phyloP scores from a whole-genome alignment of 2,329 filamentous ascomycete genomes.

The Paecilomyces niveus region DNA sequence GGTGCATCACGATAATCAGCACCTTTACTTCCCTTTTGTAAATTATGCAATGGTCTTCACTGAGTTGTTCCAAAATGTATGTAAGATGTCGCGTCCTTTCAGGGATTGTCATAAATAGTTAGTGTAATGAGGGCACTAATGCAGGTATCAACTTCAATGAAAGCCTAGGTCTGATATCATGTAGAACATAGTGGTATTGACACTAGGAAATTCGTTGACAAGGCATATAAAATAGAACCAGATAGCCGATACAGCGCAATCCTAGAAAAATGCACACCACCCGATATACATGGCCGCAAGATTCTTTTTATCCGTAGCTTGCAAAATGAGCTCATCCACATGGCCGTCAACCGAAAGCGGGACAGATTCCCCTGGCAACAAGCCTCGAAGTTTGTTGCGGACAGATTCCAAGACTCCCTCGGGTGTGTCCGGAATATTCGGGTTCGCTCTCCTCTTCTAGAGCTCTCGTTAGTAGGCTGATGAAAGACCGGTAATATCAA shows the following conservation, averaged over 20 bases:
- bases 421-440: slow-evolving; percentile 56
- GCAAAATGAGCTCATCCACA: slow-evolving; percentile 87
- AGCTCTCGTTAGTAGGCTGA: slow-evolving; percentile 1
- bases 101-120: neutral
- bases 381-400: slow-evolving; percentile 73
- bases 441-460: slow-evolving; percentile 44
- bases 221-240: neutral
- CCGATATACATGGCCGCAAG: slow-evolving; percentile 95
- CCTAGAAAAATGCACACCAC: slow-evolving; percentile 66
- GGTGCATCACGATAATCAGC: too few species aligned
- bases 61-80: neutral
- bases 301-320: slow-evolving; percentile 73
- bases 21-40: neutral
- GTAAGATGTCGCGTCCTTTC: neutral
- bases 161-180: neutral
- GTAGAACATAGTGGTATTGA: neutral
- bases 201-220: neutral
- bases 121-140: neutral
- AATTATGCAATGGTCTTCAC: neutral
- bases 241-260: neutral
- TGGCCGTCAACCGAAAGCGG: slow-evolving; percentile 93
- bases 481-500: neutral
- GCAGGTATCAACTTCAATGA: neutral
- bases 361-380: slow-evolving; percentile 80
- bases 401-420: slow-evolving; percentile 85